Evolutionary conservation across 2,329 filamentous ascomycete genomes (phyloP), one percentile per base, ranked within the genome.

Genomic region (Beauveria pseudobassiana): DNA sequence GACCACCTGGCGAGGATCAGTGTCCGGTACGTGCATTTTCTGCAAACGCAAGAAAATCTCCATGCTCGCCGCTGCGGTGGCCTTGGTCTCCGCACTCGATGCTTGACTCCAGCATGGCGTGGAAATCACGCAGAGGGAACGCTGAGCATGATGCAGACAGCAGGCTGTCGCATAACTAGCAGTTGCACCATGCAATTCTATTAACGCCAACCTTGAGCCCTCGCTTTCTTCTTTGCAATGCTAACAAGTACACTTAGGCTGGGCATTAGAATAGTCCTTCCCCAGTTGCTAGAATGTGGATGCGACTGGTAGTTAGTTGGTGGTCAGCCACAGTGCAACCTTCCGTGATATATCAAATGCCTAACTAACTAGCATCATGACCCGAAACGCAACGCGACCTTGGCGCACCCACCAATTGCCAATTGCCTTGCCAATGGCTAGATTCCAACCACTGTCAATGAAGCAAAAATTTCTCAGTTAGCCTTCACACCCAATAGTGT

Each of bases 291-390:
- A 9, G 22, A 38, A 38, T 18, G 57, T 59, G 57, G 57, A 24
- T 59, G 57, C 18, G 12, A 16, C 34, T 38, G 34, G 16, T 38
- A 12, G 30, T 34, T 38, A 12, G 30, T 34, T 16, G 16, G 34
- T 38, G 45, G 26, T 38, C 40, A 50, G 59, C 59, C 59, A 62
- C 59, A 56, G 18, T 56, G 52, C 26, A 62, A 56, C 59, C 52
- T 26, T 45, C 22, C 24, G 51, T 24, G 34, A 34, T 55, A 59
- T 45, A 28, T 14, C 22, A 61, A 28, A 20, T 22, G 9, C 40
- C 16, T 10, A 45, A 28, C 30, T 16, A 43, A 5, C 42, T 20
- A 43, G 34, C 34, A 38, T 38, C 5, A 12, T 34, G 16, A 18
- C 34, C 22, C 48, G 28, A 60, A 52, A 51, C 43, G 24, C 48